A percentile compares a stretch with the other conserved stretches of the same genome.
These are phyloP conservation scores for Globisporangium takayamanum DNA, from an alignment of 352 stramenopile species.

Conservation along the genomic window DNA sequence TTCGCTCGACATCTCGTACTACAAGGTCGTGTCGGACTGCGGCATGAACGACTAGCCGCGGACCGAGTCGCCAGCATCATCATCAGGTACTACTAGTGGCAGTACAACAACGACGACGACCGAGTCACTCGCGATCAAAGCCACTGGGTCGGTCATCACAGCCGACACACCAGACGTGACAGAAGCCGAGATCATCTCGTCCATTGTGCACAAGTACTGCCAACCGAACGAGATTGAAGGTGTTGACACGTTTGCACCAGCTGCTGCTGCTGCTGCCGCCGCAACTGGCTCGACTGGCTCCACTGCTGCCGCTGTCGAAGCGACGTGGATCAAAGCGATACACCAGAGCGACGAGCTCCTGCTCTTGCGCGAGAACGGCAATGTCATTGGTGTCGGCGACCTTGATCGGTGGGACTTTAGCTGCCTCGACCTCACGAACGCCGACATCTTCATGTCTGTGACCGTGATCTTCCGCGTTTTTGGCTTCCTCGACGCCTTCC, in stretches of 20 bases:
- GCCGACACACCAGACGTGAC: constrained; percentile 13
- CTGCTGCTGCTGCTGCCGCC: neutral
- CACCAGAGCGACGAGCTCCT: constrained; percentile 42
- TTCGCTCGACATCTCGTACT: constrained; percentile 74
- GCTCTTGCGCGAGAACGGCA: constrained; percentile 48
- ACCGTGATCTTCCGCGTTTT: constrained; percentile 41
- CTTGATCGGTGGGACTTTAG: constrained; percentile 52
- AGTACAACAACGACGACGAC: no score
- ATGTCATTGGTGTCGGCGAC: constrained; percentile 30
- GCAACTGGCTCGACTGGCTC: constrained; percentile 4
- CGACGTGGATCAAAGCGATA: constrained; percentile 14
- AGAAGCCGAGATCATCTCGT: constrained; percentile 54
- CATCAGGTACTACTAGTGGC: no score
- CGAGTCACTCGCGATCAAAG: constrained; percentile 7
- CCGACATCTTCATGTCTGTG: constrained; percentile 32
- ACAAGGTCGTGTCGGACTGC: constrained; percentile 58
- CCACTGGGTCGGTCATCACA: no score
- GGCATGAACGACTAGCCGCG: constrained; percentile 17
- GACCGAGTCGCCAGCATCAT: no score
- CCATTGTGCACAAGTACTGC: constrained; percentile 50
- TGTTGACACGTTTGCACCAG: neutral
- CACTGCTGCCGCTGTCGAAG: constrained; percentile 4
- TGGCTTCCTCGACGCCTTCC: constrained; percentile 47
- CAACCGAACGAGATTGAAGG: neutral
- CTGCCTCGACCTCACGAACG: constrained; percentile 26